A percentile compares a stretch with the other conserved stretches of the same genome.
Conservation (phyloP, 2,329 filamentous ascomycete genomes). For the Stromatinia cepivora region DNA sequence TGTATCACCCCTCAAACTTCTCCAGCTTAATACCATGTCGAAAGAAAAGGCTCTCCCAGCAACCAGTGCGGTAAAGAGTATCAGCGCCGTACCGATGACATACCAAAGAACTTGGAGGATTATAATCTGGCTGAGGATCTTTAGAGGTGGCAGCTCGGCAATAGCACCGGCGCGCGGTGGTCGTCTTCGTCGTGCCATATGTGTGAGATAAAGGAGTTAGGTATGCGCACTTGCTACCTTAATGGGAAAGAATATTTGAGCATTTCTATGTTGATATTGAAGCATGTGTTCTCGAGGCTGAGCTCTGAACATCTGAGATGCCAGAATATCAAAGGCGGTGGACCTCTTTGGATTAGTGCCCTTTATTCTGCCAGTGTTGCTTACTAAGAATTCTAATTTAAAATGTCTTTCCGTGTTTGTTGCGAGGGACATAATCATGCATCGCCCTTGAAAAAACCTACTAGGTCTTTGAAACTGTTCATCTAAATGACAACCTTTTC, state of each 20-base stretch:
- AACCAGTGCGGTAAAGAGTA: conserved; percentile 67
- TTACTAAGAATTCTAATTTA: conserved; percentile 11
- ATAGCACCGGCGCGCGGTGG: conserved; percentile 65
- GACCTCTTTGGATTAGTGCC: background rate
- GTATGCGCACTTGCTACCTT: conserved; percentile 18
- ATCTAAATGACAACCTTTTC: background rate
- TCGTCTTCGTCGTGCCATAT: conserved; percentile 52
- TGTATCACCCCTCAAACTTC: conserved; percentile 63
- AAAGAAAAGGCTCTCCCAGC: conserved; percentile 60
- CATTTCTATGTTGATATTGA: conserved; percentile 14
- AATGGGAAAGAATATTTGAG: background rate
- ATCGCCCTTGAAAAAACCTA: background rate
- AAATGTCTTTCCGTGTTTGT: background rate
- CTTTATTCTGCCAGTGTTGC: background rate
- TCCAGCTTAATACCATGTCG: conserved; percentile 64
- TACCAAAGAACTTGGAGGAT: conserved; percentile 67
- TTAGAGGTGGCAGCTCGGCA: conserved; percentile 64
- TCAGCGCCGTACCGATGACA: conserved; percentile 58
- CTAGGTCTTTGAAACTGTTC: background rate
- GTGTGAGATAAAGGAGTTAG: conserved; percentile 2
- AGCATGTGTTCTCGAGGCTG: background rate
- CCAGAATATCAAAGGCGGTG: conserved; percentile 14
- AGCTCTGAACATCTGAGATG: background rate
- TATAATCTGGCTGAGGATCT: conserved; percentile 66
- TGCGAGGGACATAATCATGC: background rate